Conservation (phyloP, 2,329 filamentous ascomycete genomes). For the Fusarium marasasianum region DNA sequence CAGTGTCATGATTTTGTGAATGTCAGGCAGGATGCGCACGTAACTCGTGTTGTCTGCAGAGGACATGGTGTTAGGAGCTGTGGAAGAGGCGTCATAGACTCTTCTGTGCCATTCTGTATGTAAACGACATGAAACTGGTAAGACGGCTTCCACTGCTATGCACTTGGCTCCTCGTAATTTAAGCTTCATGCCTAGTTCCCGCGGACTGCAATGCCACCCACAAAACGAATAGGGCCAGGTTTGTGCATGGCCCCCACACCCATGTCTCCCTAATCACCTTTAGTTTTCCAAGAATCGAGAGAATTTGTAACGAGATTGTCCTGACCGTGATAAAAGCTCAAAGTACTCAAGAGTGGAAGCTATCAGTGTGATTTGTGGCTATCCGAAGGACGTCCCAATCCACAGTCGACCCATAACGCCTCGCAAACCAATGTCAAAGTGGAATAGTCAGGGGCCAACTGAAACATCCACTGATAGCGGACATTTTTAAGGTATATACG, state of each 20-base stretch:
- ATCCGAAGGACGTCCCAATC: not conserved
- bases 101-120: not conserved
- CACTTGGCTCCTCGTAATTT: not conserved
- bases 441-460: constrained; percentile 5
- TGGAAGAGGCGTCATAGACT: not conserved
- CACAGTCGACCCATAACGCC: not conserved
- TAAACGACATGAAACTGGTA: not conserved
- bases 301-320: not conserved
- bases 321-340: not conserved
- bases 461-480: not conserved
- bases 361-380: not conserved
- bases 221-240: not conserved
- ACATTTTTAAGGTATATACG: not conserved
- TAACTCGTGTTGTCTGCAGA: not conserved
- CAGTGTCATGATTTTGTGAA: not conserved
- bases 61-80: not conserved
- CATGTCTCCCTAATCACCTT: not conserved
- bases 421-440: constrained; percentile 1
- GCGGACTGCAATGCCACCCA: not conserved
- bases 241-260: not conserved
- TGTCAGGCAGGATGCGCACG: not conserved
- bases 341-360: not conserved
- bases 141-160: not conserved
- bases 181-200: not conserved
- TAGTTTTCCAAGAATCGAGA: not conserved